phyloP scores from a whole-genome alignment of 768 basidiomycete species.

The Cantharellus anzutake region DNA sequence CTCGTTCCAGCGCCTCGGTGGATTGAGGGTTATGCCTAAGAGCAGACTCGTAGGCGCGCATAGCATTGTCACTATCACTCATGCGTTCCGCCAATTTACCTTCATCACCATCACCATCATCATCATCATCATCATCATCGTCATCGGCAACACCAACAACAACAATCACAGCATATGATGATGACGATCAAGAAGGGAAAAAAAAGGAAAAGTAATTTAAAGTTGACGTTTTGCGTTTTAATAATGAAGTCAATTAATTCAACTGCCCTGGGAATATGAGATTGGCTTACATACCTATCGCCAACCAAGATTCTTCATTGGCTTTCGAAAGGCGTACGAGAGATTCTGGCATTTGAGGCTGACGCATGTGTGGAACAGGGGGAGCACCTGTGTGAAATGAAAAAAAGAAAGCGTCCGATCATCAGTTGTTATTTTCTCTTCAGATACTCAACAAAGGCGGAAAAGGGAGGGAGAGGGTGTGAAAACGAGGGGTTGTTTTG shows the following conservation, averaged over 20 bases:
- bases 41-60: constrained; percentile 86
- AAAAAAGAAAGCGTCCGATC: too few relatives aligned
- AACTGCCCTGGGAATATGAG: neutral
- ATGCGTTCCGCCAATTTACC: constrained; percentile 92
- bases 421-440: too few relatives aligned
- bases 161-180: neutral
- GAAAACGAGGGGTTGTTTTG: constrained; percentile 26
- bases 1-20: constrained; percentile 76
- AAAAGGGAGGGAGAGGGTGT: constrained; percentile 17
- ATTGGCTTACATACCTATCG: constrained; percentile 45
- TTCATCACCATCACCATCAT: constrained; percentile 17
- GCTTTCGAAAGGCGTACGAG: constrained; percentile 66
- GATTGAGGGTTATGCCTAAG: constrained; percentile 89
- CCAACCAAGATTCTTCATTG: constrained; percentile 89
- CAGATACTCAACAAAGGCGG: neutral
- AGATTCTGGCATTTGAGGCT: constrained; percentile 12
- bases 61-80: constrained; percentile 81
- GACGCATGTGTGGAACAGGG: neutral
- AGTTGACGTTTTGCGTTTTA: neutral
- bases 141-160: neutral
- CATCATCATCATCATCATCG: too few relatives aligned
- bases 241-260: too few relatives aligned
- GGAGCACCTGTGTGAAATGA: neutral
- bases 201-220: constrained; percentile 1
- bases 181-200: neutral